Percentiles rank a stretch among this genome's conserved stretches.
Evolutionary conservation across 164 flowering plant species (phyloP).

Genomic region (Tetracentron sinense): DNA sequence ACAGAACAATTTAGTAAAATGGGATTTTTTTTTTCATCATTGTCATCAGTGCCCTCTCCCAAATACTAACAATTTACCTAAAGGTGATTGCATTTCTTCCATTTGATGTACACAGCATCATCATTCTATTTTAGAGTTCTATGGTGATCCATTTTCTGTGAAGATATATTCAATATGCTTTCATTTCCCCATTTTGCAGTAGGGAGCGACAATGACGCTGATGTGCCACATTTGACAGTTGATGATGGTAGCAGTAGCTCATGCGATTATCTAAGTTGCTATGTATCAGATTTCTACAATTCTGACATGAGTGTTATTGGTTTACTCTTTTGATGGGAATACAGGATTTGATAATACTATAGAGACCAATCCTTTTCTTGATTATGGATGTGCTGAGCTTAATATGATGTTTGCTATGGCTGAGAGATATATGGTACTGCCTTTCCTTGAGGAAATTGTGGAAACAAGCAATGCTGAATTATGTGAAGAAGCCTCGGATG

Average conservation of each 20-base stretch:
- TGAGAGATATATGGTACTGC: slow-evolving; percentile 58
- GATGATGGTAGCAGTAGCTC: slow-evolving; percentile 50
- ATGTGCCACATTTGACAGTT: slow-evolving; percentile 28
- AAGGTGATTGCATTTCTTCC: too few relatives aligned
- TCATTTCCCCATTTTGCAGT: slow-evolving; percentile 12
- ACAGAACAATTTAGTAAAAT: too few relatives aligned
- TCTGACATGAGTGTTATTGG: slow-evolving; percentile 62
- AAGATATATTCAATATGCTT: neutral
- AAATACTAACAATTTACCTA: too few relatives aligned
- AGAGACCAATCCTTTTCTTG: slow-evolving; percentile 33
- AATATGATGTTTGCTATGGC: slow-evolving; percentile 49
- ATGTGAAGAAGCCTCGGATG: slow-evolving; percentile 40
- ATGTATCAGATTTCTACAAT: slow-evolving; percentile 56
- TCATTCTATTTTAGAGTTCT: neutral
- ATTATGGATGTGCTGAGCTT: slow-evolving; percentile 41
- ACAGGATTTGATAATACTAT: slow-evolving; percentile 27
- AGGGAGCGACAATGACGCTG: slow-evolving; percentile 27
- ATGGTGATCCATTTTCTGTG: neutral
- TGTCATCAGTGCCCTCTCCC: too few relatives aligned
- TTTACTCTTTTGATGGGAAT: slow-evolving; percentile 41
- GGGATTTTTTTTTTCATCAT: too few relatives aligned
- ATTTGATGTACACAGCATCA: too few relatives aligned
- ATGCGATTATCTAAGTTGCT: slow-evolving; percentile 49
- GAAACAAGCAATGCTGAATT: slow-evolving; percentile 35
- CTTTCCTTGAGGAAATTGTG: slow-evolving; percentile 54